These are phyloP conservation scores for Nitzschia sp. DNA, from an alignment of 108 stramenopile species.

Conservation along the genomic window DNA sequence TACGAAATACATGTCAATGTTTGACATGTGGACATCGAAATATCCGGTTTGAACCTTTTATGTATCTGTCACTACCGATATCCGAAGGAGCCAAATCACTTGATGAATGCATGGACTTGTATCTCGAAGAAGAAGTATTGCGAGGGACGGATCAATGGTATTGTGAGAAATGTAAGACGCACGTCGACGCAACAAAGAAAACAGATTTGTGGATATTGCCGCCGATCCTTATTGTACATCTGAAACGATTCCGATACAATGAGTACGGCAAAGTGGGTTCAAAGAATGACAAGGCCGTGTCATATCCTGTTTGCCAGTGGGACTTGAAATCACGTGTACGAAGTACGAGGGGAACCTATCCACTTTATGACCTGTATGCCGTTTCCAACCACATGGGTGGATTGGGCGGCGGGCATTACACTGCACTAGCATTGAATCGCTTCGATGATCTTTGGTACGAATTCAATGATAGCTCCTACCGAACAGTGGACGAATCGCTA, in stretches of 20 bases:
- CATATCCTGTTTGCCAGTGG: constrained; percentile 63
- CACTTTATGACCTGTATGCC: constrained; percentile 92
- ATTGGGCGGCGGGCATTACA: constrained; percentile 94
- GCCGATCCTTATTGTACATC: constrained; percentile 87
- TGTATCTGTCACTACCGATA: constrained; percentile 89
- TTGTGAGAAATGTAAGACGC: constrained; percentile 78
- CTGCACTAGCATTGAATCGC: constrained; percentile 78
- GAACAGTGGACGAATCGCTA: constrained; percentile 37
- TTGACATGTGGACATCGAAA: constrained; percentile 57
- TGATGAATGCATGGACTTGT: constrained; percentile 73
- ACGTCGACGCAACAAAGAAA: constrained; percentile 81
- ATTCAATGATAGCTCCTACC: constrained; percentile 67
- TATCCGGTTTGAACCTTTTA: constrained; percentile 94
- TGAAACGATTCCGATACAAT: constrained; percentile 90
- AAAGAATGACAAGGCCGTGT: constrained; percentile 65
- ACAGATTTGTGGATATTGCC: constrained; percentile 91
- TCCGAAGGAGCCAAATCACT: constrained; percentile 45
- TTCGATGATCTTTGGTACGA: constrained; percentile 83
- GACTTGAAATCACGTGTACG: constrained; percentile 55
- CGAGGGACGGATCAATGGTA: constrained; percentile 80
- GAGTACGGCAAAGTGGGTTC: constrained; percentile 50
- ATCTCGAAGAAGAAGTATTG: constrained; percentile 68
- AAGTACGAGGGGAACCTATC: constrained; percentile 41
- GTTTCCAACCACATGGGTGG: constrained; percentile 90
- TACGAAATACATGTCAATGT: constrained; percentile 81